Evolutionary conservation across 352 stramenopile genomes (phyloP).

Genomic region (Blastocystis sp.): DNA sequence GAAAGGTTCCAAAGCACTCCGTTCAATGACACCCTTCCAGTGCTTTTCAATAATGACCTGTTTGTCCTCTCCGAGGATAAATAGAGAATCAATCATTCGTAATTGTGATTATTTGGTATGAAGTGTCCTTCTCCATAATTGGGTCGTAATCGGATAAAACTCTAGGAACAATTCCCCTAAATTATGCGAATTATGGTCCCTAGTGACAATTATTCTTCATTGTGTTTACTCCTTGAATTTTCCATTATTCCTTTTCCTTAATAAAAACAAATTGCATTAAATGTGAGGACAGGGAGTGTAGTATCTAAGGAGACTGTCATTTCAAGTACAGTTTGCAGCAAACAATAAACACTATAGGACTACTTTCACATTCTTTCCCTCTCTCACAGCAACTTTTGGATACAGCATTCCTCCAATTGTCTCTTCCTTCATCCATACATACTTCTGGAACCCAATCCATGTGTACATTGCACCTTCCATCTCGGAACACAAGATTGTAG

Average conservation of each 20-base stretch:
- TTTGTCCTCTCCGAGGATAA: conserved; percentile 58
- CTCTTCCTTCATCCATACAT: not conserved
- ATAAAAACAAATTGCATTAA: too few species aligned
- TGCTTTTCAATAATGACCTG: conserved; percentile 53
- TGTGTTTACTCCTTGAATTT: too few species aligned
- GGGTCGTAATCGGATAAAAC: not conserved
- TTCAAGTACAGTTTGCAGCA: too few species aligned
- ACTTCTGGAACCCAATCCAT: conserved; percentile 3
- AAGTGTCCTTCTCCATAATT: not conserved
- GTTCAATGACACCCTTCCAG: conserved; percentile 20
- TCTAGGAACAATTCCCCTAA: too few species aligned
- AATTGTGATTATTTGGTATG: conserved; percentile 1
- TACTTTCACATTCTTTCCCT: not conserved
- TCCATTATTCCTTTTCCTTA: too few species aligned
- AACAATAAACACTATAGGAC: not conserved
- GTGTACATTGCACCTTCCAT: conserved; percentile 1
- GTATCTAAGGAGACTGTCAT: too few species aligned
- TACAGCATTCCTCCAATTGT: not conserved
- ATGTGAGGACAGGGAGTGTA: too few species aligned
- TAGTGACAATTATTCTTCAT: too few species aligned
- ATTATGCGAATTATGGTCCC: too few species aligned
- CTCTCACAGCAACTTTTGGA: conserved; percentile 17
- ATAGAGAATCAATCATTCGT: conserved; percentile 63
- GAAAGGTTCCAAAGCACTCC: conserved; percentile 18
- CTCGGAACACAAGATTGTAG: not conserved